Conservation (phyloP, 2,329 filamentous ascomycete genomes). For the Fusarium mundagurra region DNA sequence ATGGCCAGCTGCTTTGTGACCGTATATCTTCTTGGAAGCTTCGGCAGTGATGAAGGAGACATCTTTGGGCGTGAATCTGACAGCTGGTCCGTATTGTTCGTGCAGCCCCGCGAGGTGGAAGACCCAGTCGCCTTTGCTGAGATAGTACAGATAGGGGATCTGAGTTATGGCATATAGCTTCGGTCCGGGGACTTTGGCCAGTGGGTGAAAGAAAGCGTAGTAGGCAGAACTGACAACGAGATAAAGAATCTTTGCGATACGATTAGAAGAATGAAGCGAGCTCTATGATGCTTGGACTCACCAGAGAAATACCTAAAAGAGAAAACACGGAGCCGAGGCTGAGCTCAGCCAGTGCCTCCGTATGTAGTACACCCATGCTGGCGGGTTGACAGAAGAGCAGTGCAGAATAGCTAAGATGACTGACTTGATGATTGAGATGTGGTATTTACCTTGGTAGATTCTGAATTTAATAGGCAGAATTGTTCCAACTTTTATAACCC, state of each 20-base stretch:
- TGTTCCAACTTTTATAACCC: neutral
- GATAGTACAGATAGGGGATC: neutral
- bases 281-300: neutral
- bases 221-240: neutral
- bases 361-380: neutral
- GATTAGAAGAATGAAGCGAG: neutral
- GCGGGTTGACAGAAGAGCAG: no score
- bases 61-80: neutral
- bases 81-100: neutral
- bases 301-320: neutral
- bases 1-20: neutral
- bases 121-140: neutral
- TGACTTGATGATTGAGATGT: no score
- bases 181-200: slow-evolving; percentile 1
- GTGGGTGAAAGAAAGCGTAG: slow-evolving; percentile 4
- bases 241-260: neutral
- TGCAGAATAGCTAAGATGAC: neutral
- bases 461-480: rapidly evolving
- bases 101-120: neutral
- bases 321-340: neutral
- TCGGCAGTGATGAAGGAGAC: slow-evolving; percentile 10
- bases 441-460: neutral
- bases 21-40: slow-evolving; percentile 1
- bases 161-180: neutral
- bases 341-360: neutral